Percentiles rank a stretch among this genome's conserved stretches.
Evolutionary conservation across 177 flowering plant genomes (phyloP).

Genomic region (Telopea speciosissima): DNA sequence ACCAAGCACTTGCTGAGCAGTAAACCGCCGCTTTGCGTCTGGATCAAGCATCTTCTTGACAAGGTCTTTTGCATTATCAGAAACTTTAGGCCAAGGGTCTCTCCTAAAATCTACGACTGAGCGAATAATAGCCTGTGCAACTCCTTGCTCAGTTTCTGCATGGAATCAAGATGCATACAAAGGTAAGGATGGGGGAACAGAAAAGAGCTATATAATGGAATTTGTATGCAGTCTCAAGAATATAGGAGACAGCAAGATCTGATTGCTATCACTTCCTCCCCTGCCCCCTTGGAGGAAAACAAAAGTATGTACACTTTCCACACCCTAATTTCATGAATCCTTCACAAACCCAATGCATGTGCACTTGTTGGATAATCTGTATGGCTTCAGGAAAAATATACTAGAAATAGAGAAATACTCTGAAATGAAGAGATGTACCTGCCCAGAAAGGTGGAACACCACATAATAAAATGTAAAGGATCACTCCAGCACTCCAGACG

Average conservation of each 20-base stretch:
- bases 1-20: conserved; percentile 94
- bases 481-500: conserved; percentile 99
- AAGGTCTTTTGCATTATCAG: conserved; percentile 92
- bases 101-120: conserved; percentile 80
- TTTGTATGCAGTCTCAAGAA: no score
- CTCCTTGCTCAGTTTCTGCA: conserved; percentile 98
- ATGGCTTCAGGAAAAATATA: neutral
- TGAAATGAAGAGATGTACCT: conserved; percentile 42
- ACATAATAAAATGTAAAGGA: conserved; percentile 87
- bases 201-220: neutral
- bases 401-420: neutral
- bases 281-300: neutral
- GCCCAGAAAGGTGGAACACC: conserved; percentile 99
- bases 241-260: neutral
- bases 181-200: neutral
- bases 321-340: neutral
- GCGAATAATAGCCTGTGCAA: conserved; percentile 93
- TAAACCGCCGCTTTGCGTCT: conserved; percentile 66
- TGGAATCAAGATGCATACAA: neutral
- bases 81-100: conserved; percentile 98
- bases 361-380: neutral
- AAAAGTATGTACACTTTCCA: neutral
- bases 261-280: neutral
- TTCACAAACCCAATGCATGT: neutral
- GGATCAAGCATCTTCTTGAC: conserved; percentile 93